These are phyloP conservation scores for Colletotrichum cuscutae DNA, from an alignment of 2,329 filamentous ascomycete species.

Conservation along the genomic window DNA sequence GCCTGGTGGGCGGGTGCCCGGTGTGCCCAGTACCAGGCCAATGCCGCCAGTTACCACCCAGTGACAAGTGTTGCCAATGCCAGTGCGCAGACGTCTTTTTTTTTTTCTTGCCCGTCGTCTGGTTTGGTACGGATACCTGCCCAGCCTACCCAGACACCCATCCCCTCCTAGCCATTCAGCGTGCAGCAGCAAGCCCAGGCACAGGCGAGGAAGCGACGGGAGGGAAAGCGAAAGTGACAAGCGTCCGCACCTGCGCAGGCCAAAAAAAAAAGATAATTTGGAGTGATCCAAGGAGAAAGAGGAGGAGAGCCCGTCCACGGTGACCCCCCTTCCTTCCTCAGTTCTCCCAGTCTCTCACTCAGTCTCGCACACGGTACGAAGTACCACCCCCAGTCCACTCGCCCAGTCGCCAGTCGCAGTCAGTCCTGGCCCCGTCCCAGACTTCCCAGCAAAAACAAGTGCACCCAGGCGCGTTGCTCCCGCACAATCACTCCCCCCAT, in stretches of 20 bases:
- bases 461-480: constrained; percentile 48
- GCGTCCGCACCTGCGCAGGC: neutral
- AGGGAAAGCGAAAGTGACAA: neutral
- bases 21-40: constrained; percentile 2
- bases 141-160: constrained; percentile 14
- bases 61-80: neutral
- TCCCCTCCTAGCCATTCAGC: constrained; percentile 21
- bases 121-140: constrained; percentile 12
- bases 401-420: constrained; percentile 38
- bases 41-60: neutral
- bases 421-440: constrained; percentile 27
- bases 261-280: neutral
- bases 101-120: neutral
- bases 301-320: constrained; percentile 5
- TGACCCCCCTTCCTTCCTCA: constrained; percentile 2
- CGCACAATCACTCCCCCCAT: constrained; percentile 71
- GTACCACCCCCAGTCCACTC: constrained; percentile 40
- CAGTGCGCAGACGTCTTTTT: constrained; percentile 30
- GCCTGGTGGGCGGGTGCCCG: constrained; percentile 1
- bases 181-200: constrained; percentile 10
- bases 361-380: neutral
- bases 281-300: constrained; percentile 15
- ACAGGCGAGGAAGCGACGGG: neutral
- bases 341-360: too few species aligned
- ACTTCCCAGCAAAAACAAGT: constrained; percentile 41